A percentile compares a stretch with the other conserved stretches of the same genome.
Evolutionary conservation across 2,329 filamentous ascomycete genomes (phyloP).

Genomic region (Ceratocystis eucalypticola): DNA sequence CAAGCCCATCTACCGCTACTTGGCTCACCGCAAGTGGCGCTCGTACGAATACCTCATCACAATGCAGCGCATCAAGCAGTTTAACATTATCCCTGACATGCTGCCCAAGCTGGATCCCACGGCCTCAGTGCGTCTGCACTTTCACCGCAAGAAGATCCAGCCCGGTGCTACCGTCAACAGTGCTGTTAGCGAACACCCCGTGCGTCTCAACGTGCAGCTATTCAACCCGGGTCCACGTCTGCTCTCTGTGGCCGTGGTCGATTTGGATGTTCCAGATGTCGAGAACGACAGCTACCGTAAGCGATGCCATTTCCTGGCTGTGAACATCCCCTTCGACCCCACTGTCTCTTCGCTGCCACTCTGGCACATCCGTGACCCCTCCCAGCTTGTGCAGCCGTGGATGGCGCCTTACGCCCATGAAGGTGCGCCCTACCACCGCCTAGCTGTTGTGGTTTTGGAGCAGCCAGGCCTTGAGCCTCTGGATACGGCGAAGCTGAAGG

Average conservation of each 20-base stretch:
- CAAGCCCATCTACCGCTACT: slow-evolving; percentile 87
- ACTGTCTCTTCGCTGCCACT: slow-evolving; percentile 50
- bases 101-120: slow-evolving; percentile 65
- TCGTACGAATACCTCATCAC: slow-evolving; percentile 67
- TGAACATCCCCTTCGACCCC: slow-evolving; percentile 42
- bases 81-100: slow-evolving; percentile 79
- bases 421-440: slow-evolving; percentile 79
- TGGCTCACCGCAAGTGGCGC: slow-evolving; percentile 80
- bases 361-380: slow-evolving; percentile 41
- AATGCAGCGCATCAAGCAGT: slow-evolving; percentile 72
- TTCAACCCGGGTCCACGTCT: slow-evolving; percentile 73
- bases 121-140: slow-evolving; percentile 70
- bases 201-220: slow-evolving; percentile 67
- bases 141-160: slow-evolving; percentile 53
- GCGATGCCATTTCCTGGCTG: slow-evolving; percentile 77
- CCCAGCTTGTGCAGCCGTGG: slow-evolving; percentile 67
- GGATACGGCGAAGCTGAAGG: slow-evolving; percentile 44
- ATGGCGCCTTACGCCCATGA: slow-evolving; percentile 76
- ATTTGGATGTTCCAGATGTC: slow-evolving; percentile 76
- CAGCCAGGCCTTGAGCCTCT: slow-evolving; percentile 51
- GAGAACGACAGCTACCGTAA: slow-evolving; percentile 63
- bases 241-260: slow-evolving; percentile 72
- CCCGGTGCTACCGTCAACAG: slow-evolving; percentile 72
- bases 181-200: slow-evolving; percentile 55
- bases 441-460: slow-evolving; percentile 71